Evolutionary conservation across 2,329 filamentous ascomycete genomes (phyloP).

Genomic region (Xylariaceae sp.): DNA sequence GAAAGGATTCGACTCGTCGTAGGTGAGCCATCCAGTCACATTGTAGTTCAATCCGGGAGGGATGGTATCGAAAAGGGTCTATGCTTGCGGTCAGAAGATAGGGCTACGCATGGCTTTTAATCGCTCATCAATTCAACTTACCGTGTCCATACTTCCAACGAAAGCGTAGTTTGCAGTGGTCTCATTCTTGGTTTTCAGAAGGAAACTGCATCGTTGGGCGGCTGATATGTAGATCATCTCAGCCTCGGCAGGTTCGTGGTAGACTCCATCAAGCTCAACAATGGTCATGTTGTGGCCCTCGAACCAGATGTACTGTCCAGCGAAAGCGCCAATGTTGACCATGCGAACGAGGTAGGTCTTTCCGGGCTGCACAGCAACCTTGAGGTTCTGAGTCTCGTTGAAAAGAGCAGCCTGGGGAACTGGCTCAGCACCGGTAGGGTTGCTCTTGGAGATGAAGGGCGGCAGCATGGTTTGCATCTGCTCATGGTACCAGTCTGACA

Average conservation of each 20-base stretch:
- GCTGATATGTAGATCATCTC: conserved; percentile 61
- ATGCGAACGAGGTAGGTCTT: conserved; percentile 70
- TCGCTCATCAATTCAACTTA: conserved; percentile 31
- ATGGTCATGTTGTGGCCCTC: conserved; percentile 63
- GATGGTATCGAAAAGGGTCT: conserved; percentile 63
- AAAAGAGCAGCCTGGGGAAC: conserved; percentile 64
- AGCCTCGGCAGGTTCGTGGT: conserved; percentile 55
- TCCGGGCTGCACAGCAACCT: conserved; percentile 55
- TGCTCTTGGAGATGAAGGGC: conserved; percentile 47
- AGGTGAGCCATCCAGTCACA: conserved; percentile 59
- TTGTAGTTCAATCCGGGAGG: conserved; percentile 65
- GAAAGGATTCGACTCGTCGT: conserved; percentile 43
- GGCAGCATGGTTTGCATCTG: conserved; percentile 44
- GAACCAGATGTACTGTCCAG: conserved; percentile 61
- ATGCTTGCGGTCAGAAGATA: conserved; percentile 24
- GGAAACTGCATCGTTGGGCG: conserved; percentile 61
- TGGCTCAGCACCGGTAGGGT: conserved; percentile 57
- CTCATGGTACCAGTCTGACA: conserved; percentile 69
- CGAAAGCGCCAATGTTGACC: conserved; percentile 69
- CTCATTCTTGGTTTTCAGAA: conserved; percentile 59
- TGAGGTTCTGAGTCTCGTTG: conserved; percentile 62
- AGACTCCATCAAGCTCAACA: conserved; percentile 69
- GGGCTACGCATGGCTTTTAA: neutral
- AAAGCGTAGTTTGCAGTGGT: conserved; percentile 61
- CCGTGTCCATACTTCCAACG: conserved; percentile 63